Evolutionary conservation across 345 rosid genomes (phyloP).

Genomic region (Anastatica hierochuntica): DNA sequence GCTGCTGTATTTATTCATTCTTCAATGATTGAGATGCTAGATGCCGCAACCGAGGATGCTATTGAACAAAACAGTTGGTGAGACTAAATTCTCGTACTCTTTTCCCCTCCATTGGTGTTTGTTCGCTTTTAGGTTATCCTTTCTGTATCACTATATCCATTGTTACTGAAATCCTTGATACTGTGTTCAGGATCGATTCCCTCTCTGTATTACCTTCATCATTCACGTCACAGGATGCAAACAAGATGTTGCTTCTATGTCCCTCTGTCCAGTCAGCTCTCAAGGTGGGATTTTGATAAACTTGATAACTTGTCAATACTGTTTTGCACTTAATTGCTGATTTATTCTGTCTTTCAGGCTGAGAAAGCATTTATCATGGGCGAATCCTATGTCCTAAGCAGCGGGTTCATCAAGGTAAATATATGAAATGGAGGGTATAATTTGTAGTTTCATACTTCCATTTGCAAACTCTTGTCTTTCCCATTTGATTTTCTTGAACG

Average conservation of each 20-base stretch:
- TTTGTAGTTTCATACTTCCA: constrained; percentile 6
- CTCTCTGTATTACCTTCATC: constrained; percentile 71
- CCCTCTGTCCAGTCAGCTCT: constrained; percentile 60
- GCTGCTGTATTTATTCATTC: constrained; percentile 69
- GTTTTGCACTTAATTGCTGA: not conserved
- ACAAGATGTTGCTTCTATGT: constrained; percentile 61
- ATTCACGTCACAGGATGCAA: constrained; percentile 66
- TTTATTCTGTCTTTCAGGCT: constrained; percentile 37
- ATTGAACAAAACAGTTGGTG: constrained; percentile 84
- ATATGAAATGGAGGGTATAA: constrained; percentile 1
- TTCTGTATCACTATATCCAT: not conserved
- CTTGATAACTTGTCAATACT: not conserved
- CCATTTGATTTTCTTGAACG: constrained; percentile 13
- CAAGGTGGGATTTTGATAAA: constrained; percentile 46
- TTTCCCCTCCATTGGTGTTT: not conserved
- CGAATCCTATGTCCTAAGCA: constrained; percentile 65
- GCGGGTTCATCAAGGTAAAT: constrained; percentile 70
- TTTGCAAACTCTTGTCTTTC: not conserved
- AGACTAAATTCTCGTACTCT: constrained; percentile 18
- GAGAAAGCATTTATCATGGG: constrained; percentile 63
- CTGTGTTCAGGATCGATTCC: constrained; percentile 73
- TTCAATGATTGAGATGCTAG: constrained; percentile 84
- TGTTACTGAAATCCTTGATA: constrained; percentile 20
- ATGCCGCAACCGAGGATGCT: constrained; percentile 78
- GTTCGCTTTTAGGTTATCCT: not conserved